A percentile compares a stretch with the other conserved stretches of the same genome.
phyloP scores from a whole-genome alignment of 2,329 filamentous ascomycete genomes.

The Rhexocercosporidium sp. region DNA sequence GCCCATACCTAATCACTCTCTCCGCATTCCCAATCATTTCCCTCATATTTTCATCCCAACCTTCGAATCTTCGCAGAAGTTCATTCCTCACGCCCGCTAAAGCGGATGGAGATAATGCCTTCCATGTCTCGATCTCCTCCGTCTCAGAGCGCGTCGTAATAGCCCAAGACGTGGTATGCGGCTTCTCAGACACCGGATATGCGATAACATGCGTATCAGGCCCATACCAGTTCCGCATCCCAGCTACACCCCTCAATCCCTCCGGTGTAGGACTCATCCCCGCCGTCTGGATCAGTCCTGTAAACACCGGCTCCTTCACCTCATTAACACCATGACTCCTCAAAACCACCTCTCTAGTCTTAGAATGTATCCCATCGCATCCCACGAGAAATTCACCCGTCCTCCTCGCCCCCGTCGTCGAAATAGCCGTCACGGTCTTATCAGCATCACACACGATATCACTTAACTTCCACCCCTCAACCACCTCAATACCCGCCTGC shows the following conservation, averaged over 20 bases:
- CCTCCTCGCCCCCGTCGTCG: not conserved
- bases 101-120: not conserved
- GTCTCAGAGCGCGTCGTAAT: not conserved
- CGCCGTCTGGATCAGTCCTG: not conserved
- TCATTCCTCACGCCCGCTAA: not conserved
- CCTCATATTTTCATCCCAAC: not conserved
- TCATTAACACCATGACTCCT: not conserved
- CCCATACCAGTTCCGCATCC: not conserved
- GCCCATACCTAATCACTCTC: not conserved
- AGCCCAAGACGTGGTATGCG: not conserved
- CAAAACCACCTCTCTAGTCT: constrained; percentile 14
- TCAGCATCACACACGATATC: not conserved
- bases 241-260: not conserved
- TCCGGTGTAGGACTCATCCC: not conserved
- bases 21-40: not conserved
- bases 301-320: not conserved
- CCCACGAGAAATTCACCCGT: constrained; percentile 22
- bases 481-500: not conserved
- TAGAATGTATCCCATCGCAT: constrained; percentile 26
- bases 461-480: not conserved
- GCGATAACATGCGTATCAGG: not conserved
- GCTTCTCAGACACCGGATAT: not conserved
- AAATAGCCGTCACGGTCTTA: not conserved
- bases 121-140: not conserved
- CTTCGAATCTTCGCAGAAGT: not conserved